A percentile compares a stretch with the other conserved stretches of the same genome.
Conservation (phyloP, 2,329 filamentous ascomycete genomes). For the Fusarium keratoplasticum region DNA sequence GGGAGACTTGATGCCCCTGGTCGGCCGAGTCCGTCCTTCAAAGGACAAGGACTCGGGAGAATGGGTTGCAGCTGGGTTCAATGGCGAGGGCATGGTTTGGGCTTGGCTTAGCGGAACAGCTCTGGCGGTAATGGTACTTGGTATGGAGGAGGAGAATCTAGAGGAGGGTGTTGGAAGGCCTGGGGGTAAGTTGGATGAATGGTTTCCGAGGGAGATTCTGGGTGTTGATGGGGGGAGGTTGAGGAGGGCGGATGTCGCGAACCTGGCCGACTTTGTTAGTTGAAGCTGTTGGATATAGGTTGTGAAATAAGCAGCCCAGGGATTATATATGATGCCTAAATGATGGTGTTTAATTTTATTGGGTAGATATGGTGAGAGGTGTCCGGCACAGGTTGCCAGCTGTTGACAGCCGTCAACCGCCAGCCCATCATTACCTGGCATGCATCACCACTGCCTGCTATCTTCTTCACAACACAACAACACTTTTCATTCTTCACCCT, state of each 20-base stretch:
- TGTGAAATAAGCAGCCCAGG: not conserved
- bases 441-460: not conserved
- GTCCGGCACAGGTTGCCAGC: constrained; percentile 7
- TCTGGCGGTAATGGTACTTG: constrained; percentile 59
- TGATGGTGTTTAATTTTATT: not conserved
- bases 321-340: not conserved
- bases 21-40: constrained; percentile 54
- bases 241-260: constrained; percentile 50
- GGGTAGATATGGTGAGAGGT: not conserved
- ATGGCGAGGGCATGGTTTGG: constrained; percentile 65
- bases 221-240: constrained; percentile 49
- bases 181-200: constrained; percentile 50
- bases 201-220: constrained; percentile 55
- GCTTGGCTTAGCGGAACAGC: constrained; percentile 64
- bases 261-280: constrained; percentile 44
- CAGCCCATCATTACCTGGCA: not conserved
- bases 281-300: not conserved
- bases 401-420: constrained; percentile 24
- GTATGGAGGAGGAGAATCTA: constrained; percentile 49
- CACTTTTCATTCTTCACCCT: not conserved
- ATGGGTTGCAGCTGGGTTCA: constrained; percentile 65
- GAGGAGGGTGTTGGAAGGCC: constrained; percentile 50
- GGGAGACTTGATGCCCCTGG: constrained; percentile 62
- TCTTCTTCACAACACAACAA: not conserved
- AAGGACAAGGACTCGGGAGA: constrained; percentile 49